Base-by-base conservation (phyloP, 768 basidiomycete genomes). In the Serendipita sp. region DNA sequence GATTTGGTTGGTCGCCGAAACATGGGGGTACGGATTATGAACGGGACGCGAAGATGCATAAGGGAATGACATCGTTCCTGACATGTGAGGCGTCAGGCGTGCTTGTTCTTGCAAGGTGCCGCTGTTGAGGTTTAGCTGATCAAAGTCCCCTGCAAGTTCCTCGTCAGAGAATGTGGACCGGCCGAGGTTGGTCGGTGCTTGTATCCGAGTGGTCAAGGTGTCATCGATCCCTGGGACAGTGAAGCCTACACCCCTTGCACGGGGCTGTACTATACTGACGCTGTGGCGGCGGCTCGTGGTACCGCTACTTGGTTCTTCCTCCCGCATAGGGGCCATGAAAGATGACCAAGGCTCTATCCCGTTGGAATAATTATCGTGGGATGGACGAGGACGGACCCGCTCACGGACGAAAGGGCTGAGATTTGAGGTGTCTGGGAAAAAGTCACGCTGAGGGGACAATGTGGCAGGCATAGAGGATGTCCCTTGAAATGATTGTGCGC, bases 321-420 rank as follows among this genome's bases (percentile, higher is more conserved):
- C 64, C 50, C 62, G 43, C 71, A 67, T 70, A 68, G 29, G 69
- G 65, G 62, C 66, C 60, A 15, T 77, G 77, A 40, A 77, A 77
- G 3, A 81, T 83, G 55, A 80, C 81, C 71, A 86, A 46, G 37
- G 53, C 52, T 63, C 62, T 63, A 18, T 33, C 2, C 55, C 66
- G 44, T 43, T 62, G 4, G 40, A 16, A 15, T 36, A 36, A 13
- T 29, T 44, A 10, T 55, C 31, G 5, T 48, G 27, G 6, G 31
- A 29, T 50, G 36, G 33, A n/a, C 62, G 33, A 31, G 34, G 34
- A 18, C 45, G 62, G 77, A 80, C 81, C n/a, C 84, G 82, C 71
- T 92, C 88, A 27, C 89, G 77, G n/a, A 88, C 81, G 71, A 92
- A 91, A 0, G 89, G 90, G 67, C 82, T 84, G 81, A 88, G 87